These are phyloP conservation scores for Senna siamea DNA, from an alignment of 306 rosid genomes.

Conservation along the genomic window DNA sequence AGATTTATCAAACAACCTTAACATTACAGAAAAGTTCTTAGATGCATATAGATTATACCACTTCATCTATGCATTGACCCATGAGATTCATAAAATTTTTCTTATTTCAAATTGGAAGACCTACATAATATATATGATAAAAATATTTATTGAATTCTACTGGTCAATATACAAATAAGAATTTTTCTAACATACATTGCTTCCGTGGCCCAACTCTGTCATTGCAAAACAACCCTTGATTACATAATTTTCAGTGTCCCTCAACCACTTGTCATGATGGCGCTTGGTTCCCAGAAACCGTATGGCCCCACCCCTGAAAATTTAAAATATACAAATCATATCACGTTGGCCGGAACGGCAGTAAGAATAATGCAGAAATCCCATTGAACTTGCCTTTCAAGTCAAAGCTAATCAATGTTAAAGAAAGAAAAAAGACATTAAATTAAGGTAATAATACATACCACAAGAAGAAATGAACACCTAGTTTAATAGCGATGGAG, in stretches of 20 bases:
- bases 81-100: too few relatives aligned
- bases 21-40: too few relatives aligned
- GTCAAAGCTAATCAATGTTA: background rate
- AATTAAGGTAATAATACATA: constrained; percentile 18
- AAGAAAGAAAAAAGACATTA: background rate
- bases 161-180: too few relatives aligned
- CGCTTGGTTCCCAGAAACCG: constrained; percentile 82
- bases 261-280: constrained; percentile 86
- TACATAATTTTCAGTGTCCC: constrained; percentile 66
- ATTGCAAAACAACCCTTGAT: constrained; percentile 88
- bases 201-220: constrained; percentile 96
- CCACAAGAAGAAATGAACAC: constrained; percentile 82
- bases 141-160: too few relatives aligned
- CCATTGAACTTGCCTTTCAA: background rate
- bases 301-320: constrained; percentile 91
- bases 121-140: too few relatives aligned
- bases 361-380: too few relatives aligned
- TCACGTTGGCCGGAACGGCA: too few relatives aligned
- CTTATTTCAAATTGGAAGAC: too few relatives aligned
- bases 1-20: constrained; percentile 35
- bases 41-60: too few relatives aligned
- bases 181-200: constrained; percentile 98
- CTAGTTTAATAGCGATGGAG: constrained; percentile 79
- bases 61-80: too few relatives aligned
- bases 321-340: background rate